A percentile compares a stretch with the other conserved stretches of the same genome.
Evolutionary conservation across 2,329 filamentous ascomycete species (phyloP).

Genomic region (Colletotrichum sp.): DNA sequence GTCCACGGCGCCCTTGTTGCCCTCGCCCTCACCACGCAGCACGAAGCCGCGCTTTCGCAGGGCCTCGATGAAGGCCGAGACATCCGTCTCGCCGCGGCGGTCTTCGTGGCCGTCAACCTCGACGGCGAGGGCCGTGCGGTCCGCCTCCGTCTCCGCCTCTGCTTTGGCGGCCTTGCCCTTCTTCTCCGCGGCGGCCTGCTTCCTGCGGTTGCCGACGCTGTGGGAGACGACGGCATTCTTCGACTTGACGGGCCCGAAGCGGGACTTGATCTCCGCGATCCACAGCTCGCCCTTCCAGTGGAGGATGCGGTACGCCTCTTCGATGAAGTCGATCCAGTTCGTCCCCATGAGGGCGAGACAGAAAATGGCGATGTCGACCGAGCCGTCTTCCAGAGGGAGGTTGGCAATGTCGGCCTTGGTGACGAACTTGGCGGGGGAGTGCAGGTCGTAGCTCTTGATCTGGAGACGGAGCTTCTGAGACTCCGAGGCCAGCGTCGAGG

Average conservation of each 20-base stretch:
- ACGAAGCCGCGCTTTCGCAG: slow-evolving; percentile 82
- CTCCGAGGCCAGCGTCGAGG: slow-evolving; percentile 69
- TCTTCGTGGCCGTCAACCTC: slow-evolving; percentile 73
- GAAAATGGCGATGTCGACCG: slow-evolving; percentile 88
- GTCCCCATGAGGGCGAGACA: slow-evolving; percentile 98
- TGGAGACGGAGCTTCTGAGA: slow-evolving; percentile 72
- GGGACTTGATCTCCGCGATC: slow-evolving; percentile 95
- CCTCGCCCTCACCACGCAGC: slow-evolving; percentile 66
- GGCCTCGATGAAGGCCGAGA: slow-evolving; percentile 85
- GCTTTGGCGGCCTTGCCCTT: slow-evolving; percentile 48
- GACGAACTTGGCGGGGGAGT: slow-evolving; percentile 76
- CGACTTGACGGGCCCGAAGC: slow-evolving; percentile 65
- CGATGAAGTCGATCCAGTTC: slow-evolving; percentile 96
- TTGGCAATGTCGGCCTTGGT: slow-evolving; percentile 89
- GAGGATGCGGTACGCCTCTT: slow-evolving; percentile 91
- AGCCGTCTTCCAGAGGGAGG: slow-evolving; percentile 76
- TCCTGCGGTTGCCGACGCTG: slow-evolving; percentile 74
- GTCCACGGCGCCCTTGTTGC: slow-evolving; percentile 65
- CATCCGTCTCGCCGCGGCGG: slow-evolving; percentile 77
- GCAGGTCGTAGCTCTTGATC: slow-evolving; percentile 86
- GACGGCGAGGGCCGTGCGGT: slow-evolving; percentile 65
- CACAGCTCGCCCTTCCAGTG: slow-evolving; percentile 96
- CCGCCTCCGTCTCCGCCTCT: slow-evolving; percentile 43
- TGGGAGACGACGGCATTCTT: slow-evolving; percentile 61
- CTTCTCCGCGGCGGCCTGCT: slow-evolving; percentile 46